Evolutionary conservation across 2,329 filamentous ascomycete genomes (phyloP).

Genomic region (Graphiopsis chlorocephala): DNA sequence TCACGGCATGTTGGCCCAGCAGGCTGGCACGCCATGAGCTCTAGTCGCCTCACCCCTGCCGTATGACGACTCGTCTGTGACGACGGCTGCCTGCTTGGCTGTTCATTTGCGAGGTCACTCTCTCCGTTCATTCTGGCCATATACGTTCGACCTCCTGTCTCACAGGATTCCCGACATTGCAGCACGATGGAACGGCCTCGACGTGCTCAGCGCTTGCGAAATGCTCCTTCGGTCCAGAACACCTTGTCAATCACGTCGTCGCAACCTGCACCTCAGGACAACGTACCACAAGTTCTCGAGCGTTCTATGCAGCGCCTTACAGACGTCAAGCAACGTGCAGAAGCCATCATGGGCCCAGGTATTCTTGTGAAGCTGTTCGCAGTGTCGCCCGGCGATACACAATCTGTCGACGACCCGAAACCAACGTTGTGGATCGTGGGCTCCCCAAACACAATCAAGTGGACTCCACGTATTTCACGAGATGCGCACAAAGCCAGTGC

Average conservation of each 20-base stretch:
- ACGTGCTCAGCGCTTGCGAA: not conserved
- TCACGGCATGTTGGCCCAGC: not conserved
- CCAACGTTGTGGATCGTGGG: not conserved
- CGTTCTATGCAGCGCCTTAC: not conserved
- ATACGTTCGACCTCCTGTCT: not conserved
- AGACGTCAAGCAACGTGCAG: not conserved
- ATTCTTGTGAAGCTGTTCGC: not conserved
- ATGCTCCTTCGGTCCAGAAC: not conserved
- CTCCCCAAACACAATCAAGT: not conserved
- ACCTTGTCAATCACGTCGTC: not conserved
- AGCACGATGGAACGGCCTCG: not conserved
- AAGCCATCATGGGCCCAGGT: not conserved
- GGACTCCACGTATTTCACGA: not conserved
- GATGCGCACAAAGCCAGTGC: not conserved
- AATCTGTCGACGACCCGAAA: not conserved
- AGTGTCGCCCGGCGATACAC: not conserved
- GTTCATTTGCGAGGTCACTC: not conserved
- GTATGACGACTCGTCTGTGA: not conserved
- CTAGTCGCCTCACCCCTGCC: not conserved
- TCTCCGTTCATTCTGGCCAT: not conserved
- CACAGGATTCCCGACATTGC: not conserved
- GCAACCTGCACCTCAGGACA: too few species aligned
- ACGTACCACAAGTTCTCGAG: not conserved
- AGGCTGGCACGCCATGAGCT: not conserved
- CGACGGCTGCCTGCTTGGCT: slow-evolving; percentile 1